phyloP scores from a whole-genome alignment of 176 grass and related monocot genomes.

The Ampelocalamus luodianensis region DNA sequence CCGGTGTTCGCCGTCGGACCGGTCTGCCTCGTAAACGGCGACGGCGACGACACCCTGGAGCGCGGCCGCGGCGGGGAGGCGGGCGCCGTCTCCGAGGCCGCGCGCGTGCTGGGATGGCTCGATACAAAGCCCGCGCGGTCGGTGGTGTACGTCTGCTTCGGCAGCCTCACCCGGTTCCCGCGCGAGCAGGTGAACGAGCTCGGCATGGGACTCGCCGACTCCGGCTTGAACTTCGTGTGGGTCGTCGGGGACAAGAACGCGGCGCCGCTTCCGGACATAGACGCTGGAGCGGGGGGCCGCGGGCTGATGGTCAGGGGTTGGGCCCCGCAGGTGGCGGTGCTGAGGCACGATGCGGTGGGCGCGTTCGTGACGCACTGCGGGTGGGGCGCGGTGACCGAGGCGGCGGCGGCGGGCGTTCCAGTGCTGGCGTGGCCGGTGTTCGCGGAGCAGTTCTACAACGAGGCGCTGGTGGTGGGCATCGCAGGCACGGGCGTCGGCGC shows the following conservation, averaged over 20 bases:
- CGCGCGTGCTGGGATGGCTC: constrained; percentile 54
- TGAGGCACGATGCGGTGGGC: constrained; percentile 61
- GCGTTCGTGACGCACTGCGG: constrained; percentile 83
- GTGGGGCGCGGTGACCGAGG: constrained; percentile 67
- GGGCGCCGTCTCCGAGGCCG: constrained; percentile 19
- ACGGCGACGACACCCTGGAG: constrained; percentile 48
- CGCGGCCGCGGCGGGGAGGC: constrained; percentile 43
- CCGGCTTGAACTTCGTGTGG: constrained; percentile 63
- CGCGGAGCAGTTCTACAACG: constrained; percentile 78
- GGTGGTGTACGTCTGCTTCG: constrained; percentile 81
- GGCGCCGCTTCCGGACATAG: constrained; percentile 26
- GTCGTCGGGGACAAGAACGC: constrained; percentile 49
- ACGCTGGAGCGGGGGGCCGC: not conserved
- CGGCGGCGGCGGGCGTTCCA: constrained; percentile 46
- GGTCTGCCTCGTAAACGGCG: constrained; percentile 56
- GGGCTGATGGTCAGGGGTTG: constrained; percentile 62
- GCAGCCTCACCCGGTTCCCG: constrained; percentile 56
- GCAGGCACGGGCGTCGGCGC: constrained; percentile 43
- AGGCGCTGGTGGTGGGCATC: constrained; percentile 59
- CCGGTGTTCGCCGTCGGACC: constrained; percentile 61
- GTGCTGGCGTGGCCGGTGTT: constrained; percentile 67
- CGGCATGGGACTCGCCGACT: constrained; percentile 53
- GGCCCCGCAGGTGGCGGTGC: constrained; percentile 68
- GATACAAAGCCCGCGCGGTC: constrained; percentile 51
- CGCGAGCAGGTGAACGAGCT: constrained; percentile 60